Conservation (phyloP, 163 green algal species). For the Chlamydomonas reinhardtii region DNA sequence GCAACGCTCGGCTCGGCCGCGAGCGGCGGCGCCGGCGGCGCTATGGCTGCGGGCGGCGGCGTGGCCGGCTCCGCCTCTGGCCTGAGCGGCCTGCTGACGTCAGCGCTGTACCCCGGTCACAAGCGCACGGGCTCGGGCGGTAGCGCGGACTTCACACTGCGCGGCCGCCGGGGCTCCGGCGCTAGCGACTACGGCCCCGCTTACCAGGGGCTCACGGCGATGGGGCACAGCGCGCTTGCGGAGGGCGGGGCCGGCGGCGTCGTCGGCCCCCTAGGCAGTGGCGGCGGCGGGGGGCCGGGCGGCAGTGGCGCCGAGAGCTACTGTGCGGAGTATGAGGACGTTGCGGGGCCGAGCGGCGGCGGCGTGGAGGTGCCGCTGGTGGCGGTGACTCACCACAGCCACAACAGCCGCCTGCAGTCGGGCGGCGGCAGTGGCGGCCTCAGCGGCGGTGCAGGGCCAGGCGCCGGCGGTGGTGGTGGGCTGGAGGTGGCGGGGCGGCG, state of each 20-base stretch:
- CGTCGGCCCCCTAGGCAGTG: background rate
- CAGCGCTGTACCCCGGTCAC: conserved; percentile 10
- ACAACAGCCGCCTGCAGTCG: too few species aligned
- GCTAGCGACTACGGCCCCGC: background rate
- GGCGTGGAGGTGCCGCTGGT: conserved; percentile 23
- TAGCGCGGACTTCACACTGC: background rate
- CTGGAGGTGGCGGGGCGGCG: background rate
- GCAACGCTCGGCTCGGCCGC: background rate
- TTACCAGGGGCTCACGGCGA: too few species aligned
- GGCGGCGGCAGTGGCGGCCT: background rate
- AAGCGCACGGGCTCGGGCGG: background rate
- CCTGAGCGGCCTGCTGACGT: conserved; percentile 6
- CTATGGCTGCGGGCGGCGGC: background rate
- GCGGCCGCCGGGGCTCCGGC: background rate
- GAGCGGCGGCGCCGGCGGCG: background rate
- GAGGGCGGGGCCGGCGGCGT: too few species aligned
- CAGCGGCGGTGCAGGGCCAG: background rate
- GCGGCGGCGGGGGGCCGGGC: background rate
- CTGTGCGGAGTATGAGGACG: background rate
- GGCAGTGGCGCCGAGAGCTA: background rate
- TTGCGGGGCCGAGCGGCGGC: background rate
- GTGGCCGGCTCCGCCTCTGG: background rate
- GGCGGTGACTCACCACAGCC: background rate
- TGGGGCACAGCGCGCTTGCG: too few species aligned
- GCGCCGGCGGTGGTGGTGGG: too few species aligned